Percentiles rank a stretch among this genome's conserved stretches.
These are phyloP conservation scores for Macrolepiota fuliginosa DNA, from an alignment of 768 basidiomycete species.

Conservation along the genomic window DNA sequence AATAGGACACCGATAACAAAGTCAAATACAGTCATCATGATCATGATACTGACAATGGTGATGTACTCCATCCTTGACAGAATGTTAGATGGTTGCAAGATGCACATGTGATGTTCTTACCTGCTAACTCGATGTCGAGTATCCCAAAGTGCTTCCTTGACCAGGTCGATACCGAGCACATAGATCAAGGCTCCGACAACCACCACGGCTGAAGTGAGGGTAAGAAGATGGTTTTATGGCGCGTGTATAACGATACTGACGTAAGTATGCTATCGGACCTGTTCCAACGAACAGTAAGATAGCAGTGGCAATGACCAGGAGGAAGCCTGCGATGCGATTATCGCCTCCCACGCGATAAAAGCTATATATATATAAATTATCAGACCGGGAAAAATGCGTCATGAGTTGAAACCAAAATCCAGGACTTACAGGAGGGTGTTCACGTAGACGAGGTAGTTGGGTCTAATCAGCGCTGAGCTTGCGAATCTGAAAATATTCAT, in stretches of 20 bases:
- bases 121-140: constrained; percentile 83
- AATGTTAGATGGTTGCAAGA: not conserved
- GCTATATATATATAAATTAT: constrained; percentile 33
- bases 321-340: constrained; percentile 78
- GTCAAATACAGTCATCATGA: constrained; percentile 92
- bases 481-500: not conserved
- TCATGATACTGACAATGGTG: constrained; percentile 82
- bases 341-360: constrained; percentile 95
- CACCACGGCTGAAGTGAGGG: constrained; percentile 64
- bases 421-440: constrained; percentile 70
- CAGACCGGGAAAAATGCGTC: not conserved
- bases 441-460: constrained; percentile 87
- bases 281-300: constrained; percentile 81
- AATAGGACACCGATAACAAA: constrained; percentile 93
- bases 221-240: not conserved
- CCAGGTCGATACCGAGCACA: constrained; percentile 90
- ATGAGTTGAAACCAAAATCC: not conserved
- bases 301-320: constrained; percentile 76
- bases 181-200: constrained; percentile 91
- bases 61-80: constrained; percentile 68
- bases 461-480: constrained; percentile 35
- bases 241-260: constrained; percentile 43
- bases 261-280: constrained; percentile 87
- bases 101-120: constrained; percentile 30
- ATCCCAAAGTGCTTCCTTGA: constrained; percentile 97